Conservation (phyloP, 192 early-diverging fungal species). For the Coemansia sp. region DNA sequence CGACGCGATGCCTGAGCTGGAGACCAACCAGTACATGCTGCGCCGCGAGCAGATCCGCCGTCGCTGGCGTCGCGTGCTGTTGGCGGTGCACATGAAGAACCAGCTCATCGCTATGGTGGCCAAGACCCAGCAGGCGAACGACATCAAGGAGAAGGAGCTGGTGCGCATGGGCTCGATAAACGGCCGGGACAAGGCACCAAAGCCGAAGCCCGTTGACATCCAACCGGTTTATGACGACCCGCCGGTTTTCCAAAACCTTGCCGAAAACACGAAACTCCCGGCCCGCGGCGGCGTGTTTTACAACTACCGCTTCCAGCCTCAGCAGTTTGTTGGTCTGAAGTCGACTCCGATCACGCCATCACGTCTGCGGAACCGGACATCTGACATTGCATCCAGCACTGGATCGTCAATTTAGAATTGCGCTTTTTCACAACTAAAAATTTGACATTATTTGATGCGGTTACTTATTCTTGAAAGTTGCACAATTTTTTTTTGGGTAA, state of each 20-base stretch:
- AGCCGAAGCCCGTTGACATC: background rate
- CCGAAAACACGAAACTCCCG: too few relatives aligned
- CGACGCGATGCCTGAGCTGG: constrained; percentile 2
- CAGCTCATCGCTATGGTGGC: constrained; percentile 6
- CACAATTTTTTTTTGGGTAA: too few relatives aligned
- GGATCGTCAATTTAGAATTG: constrained; percentile 18
- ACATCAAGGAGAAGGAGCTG: constrained; percentile 25
- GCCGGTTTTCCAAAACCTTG: too few relatives aligned
- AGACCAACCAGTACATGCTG: background rate
- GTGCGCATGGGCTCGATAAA: background rate
- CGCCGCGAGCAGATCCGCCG: constrained; percentile 5
- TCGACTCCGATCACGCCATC: constrained; percentile 41
- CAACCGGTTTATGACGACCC: background rate
- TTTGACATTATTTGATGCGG: too few relatives aligned
- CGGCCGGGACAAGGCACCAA: too few relatives aligned
- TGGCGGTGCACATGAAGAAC: constrained; percentile 29
- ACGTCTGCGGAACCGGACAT: constrained; percentile 36
- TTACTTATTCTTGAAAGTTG: too few relatives aligned
- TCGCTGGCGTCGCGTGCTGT: constrained; percentile 29
- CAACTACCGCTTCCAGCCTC: constrained; percentile 17
- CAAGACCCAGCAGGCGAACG: constrained; percentile 2
- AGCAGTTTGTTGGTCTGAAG: constrained; percentile 17
- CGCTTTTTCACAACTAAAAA: background rate
- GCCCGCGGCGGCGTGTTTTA: background rate
- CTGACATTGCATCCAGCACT: constrained; percentile 20